A percentile compares a stretch with the other conserved stretches of the same genome.
These are phyloP conservation scores for Cercospora brassicicola DNA, from an alignment of 2,329 filamentous ascomycete genomes.

Conservation along the genomic window DNA sequence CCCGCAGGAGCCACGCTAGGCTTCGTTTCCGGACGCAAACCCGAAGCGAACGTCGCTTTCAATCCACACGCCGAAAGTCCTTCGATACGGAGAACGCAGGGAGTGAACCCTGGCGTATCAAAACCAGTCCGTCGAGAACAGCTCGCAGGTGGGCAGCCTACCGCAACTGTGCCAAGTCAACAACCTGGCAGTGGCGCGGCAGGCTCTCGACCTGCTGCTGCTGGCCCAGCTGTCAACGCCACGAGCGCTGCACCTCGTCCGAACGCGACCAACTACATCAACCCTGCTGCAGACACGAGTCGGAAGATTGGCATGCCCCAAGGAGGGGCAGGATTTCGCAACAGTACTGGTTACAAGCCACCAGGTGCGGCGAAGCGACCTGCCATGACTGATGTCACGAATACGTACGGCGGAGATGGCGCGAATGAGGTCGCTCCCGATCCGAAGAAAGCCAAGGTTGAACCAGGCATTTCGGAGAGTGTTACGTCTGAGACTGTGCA, in stretches of 20 bases:
- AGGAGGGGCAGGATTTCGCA: conserved; percentile 41
- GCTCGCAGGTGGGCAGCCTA: conserved; percentile 9
- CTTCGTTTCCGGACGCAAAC: conserved; percentile 49
- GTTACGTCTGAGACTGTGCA: neutral
- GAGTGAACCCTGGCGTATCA: conserved; percentile 77
- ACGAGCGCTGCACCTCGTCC: conserved; percentile 25
- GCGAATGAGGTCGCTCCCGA: conserved; percentile 42
- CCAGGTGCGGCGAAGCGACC: conserved; percentile 41
- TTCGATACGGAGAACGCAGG: conserved; percentile 84
- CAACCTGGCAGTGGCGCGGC: conserved; percentile 5
- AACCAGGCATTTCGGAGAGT: conserved; percentile 18
- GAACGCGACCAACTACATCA: conserved; percentile 47
- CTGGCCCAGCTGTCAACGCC: conserved; percentile 14
- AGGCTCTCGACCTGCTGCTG: conserved; percentile 15
- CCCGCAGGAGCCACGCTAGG: conserved; percentile 43
- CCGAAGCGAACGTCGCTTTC: conserved; percentile 43
- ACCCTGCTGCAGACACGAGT: conserved; percentile 50
- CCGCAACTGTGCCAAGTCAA: conserved; percentile 15
- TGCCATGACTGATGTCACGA: conserved; percentile 50
- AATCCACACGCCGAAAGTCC: conserved; percentile 58
- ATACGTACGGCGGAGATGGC: conserved; percentile 41
- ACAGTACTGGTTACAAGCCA: conserved; percentile 49
- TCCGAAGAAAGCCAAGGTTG: conserved; percentile 45
- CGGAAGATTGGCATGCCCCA: conserved; percentile 53
- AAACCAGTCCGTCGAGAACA: conserved; percentile 61